Evolutionary conservation across 2,329 filamentous ascomycete genomes (phyloP).

Genomic region (Aurifilum marmelostoma): DNA sequence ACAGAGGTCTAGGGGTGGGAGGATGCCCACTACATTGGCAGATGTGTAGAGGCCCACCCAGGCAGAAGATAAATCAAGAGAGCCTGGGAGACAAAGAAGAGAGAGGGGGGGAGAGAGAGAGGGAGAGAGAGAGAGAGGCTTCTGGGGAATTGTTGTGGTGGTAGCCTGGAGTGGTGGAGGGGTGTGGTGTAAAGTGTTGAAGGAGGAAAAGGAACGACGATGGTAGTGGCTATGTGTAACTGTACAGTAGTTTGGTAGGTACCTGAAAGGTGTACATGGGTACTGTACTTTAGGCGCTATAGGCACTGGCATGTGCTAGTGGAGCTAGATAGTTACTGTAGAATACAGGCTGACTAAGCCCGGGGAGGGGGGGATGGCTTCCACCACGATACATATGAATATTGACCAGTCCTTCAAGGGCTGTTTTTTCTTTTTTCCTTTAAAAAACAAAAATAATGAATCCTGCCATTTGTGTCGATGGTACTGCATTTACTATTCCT

Average conservation of each 20-base stretch:
- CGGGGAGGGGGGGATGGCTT: not conserved
- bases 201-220: not conserved
- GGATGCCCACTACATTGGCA: constrained; percentile 16
- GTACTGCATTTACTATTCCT: too few species aligned
- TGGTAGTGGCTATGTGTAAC: not conserved
- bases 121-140: too few species aligned
- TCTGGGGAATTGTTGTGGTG: not conserved
- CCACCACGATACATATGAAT: too few species aligned
- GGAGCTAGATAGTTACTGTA: not conserved
- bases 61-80: not conserved
- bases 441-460: too few species aligned
- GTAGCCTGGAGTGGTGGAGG: too few species aligned
- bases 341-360: not conserved
- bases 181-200: not conserved
- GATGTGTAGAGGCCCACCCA: not conserved
- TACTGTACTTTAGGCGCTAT: not conserved
- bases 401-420: too few species aligned
- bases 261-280: not conserved
- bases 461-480: too few species aligned
- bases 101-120: not conserved
- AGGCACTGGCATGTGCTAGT: not conserved
- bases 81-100: not conserved
- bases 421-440: too few species aligned
- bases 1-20: not conserved
- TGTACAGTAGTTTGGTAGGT: too few species aligned